A percentile compares a stretch with the other conserved stretches of the same genome.
Conservation (phyloP, 1,284 basidiomycete species). For the Baeospora myosura region DNA sequence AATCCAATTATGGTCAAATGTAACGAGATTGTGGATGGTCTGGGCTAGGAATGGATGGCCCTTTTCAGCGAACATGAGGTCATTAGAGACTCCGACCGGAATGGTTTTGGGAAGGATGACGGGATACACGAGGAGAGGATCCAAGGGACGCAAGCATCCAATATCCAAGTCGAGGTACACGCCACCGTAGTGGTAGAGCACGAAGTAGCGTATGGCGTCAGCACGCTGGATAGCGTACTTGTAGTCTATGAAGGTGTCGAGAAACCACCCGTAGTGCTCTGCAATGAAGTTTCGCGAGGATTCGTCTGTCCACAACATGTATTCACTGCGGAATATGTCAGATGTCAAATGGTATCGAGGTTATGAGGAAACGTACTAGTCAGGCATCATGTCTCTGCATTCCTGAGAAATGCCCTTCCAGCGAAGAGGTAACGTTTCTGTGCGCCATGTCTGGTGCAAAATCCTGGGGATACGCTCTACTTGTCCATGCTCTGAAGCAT, state of each 20-base stretch:
- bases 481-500: conserved; percentile 50
- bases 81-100: conserved; percentile 95
- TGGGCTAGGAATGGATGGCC: conserved; percentile 87
- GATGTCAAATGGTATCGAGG: neutral
- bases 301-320: conserved; percentile 96
- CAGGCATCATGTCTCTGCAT: conserved; percentile 85
- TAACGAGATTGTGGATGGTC: conserved; percentile 85
- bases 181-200: conserved; percentile 92
- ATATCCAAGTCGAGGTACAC: conserved; percentile 97
- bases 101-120: conserved; percentile 93
- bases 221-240: conserved; percentile 93
- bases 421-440: conserved; percentile 73
- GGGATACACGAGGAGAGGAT: conserved; percentile 83
- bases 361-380: conserved; percentile 68
- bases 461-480: conserved; percentile 83
- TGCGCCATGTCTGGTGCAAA: conserved; percentile 99
- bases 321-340: conserved; percentile 53
- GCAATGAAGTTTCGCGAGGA: conserved; percentile 86
- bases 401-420: conserved; percentile 79
- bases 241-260: conserved; percentile 90
- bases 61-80: conserved; percentile 89
- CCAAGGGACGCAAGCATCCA: conserved; percentile 86
- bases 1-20: conserved; percentile 91
- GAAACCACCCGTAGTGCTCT: conserved; percentile 84
- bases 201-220: conserved; percentile 96